These are phyloP conservation scores for Zhuliangozyma parablackwelliae DNA, from an alignment of 1,139 yeast genomes.

Conservation along the genomic window DNA sequence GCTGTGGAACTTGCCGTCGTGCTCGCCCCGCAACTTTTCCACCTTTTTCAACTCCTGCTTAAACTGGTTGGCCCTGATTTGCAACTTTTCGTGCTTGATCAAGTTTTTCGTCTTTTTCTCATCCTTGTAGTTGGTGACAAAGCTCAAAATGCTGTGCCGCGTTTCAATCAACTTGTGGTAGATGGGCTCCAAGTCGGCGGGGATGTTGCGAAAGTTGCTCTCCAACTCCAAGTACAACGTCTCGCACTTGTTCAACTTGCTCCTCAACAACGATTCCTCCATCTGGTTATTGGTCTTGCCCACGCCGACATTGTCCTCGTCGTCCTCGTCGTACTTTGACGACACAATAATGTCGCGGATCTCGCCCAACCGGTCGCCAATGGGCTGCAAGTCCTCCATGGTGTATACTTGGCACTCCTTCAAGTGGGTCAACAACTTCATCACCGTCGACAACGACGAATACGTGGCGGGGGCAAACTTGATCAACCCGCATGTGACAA, in stretches of 20 bases:
- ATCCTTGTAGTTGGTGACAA: constrained; percentile 21
- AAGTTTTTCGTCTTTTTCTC: constrained; percentile 27
- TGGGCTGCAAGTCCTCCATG: constrained; percentile 74
- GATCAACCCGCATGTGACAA: constrained; percentile 85
- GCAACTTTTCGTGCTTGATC: constrained; percentile 19
- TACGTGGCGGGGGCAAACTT: constrained; percentile 92
- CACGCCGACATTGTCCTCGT: constrained; percentile 13
- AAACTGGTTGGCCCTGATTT: constrained; percentile 12
- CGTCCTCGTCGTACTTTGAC: constrained; percentile 27
- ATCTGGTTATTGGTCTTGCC: constrained; percentile 25
- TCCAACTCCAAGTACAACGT: constrained; percentile 51
- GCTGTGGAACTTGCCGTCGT: constrained; percentile 28
- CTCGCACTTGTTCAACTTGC: constrained; percentile 56
- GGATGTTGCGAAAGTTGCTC: constrained; percentile 51
- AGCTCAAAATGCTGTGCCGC: constrained; percentile 31
- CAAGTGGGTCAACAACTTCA: constrained; percentile 74
- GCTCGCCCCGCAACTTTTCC: constrained; percentile 28
- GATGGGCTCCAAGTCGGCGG: constrained; percentile 47
- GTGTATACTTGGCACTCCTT: constrained; percentile 80
- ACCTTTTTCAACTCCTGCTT: constrained; percentile 26
- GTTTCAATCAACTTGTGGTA: constrained; percentile 45
- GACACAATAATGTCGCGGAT: constrained; percentile 56
- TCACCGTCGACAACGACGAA: constrained; percentile 81
- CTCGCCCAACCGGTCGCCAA: constrained; percentile 64
- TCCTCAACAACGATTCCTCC: constrained; percentile 58